A percentile compares a stretch with the other conserved stretches of the same genome.
phyloP scores from a whole-genome alignment of 2,329 filamentous ascomycete genomes.

The Botrytis porri region DNA sequence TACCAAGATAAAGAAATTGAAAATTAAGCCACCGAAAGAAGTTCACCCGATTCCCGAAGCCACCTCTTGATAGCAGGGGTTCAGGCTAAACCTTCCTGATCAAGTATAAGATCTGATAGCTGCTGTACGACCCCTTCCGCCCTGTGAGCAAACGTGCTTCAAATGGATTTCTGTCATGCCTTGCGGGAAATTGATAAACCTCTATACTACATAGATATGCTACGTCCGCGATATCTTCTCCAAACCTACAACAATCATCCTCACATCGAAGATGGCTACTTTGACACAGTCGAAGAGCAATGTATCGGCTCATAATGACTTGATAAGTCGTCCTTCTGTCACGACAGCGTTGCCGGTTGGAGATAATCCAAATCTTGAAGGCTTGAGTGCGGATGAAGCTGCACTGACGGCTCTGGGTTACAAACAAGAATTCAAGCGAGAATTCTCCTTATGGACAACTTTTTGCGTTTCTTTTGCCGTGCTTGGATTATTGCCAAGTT shows the following conservation, averaged over 20 bases:
- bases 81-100: conserved; percentile 18
- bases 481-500: conserved; percentile 66
- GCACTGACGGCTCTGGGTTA: conserved; percentile 59
- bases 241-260: not conserved
- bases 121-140: conserved; percentile 11
- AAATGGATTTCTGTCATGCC: not conserved
- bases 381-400: conserved; percentile 55
- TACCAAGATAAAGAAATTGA: not conserved
- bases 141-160: not conserved
- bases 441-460: conserved; percentile 71
- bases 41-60: not conserved
- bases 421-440: conserved; percentile 54
- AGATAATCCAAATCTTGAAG: conserved; percentile 45
- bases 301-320: conserved; percentile 23
- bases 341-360: conserved; percentile 50
- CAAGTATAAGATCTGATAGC: conserved; percentile 16
- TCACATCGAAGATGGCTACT: conserved; percentile 13
- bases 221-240: not conserved
- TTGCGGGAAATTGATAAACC: not conserved
- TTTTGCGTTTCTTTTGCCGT: conserved; percentile 75
- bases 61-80: conserved; percentile 9
- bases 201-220: conserved; percentile 9
- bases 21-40: not conserved
- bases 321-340: conserved; percentile 37
- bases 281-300: conserved; percentile 11